These are phyloP conservation scores for Agaricus blazei DNA, from an alignment of 768 basidiomycete genomes.

Conservation along the genomic window DNA sequence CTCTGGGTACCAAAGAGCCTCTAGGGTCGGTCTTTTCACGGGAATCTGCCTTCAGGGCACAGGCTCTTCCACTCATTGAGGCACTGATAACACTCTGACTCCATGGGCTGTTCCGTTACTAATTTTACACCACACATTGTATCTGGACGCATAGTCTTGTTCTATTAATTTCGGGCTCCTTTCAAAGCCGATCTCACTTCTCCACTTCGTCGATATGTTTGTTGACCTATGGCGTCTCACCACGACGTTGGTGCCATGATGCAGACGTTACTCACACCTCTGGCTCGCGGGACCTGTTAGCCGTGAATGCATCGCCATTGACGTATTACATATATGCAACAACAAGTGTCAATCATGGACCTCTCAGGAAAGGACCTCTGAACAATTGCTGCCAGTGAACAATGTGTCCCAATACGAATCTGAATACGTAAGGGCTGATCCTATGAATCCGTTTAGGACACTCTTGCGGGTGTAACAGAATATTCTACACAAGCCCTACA, in stretches of 20 bases:
- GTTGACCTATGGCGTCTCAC: not conserved
- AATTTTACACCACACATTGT: too few species aligned
- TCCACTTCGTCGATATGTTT: not conserved
- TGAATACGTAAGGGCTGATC: slow-evolving; percentile 14
- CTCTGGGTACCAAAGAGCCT: too few species aligned
- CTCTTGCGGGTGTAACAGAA: slow-evolving; percentile 27
- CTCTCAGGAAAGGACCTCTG: slow-evolving; percentile 29
- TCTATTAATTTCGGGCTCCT: not conserved
- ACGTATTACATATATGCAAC: not conserved
- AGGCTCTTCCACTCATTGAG: too few species aligned
- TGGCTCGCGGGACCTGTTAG: not conserved
- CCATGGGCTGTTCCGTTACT: too few species aligned
- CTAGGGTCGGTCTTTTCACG: too few species aligned
- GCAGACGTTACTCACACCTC: not conserved
- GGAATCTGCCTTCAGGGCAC: too few species aligned
- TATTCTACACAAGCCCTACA: slow-evolving; percentile 24
- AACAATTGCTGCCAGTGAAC: slow-evolving; percentile 17
- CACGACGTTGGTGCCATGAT: not conserved
- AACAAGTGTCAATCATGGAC: slow-evolving; percentile 13
- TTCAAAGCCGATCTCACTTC: not conserved
- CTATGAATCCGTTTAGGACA: slow-evolving; percentile 23
- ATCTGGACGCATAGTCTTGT: too few species aligned
- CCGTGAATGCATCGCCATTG: not conserved
- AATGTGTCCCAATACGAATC: slow-evolving; percentile 15
- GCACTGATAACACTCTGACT: too few species aligned